Evolutionary conservation across 2,329 filamentous ascomycete species (phyloP), one percentile per base, ranked within the genome.

Genomic region (Lecanicillium sp.): DNA sequence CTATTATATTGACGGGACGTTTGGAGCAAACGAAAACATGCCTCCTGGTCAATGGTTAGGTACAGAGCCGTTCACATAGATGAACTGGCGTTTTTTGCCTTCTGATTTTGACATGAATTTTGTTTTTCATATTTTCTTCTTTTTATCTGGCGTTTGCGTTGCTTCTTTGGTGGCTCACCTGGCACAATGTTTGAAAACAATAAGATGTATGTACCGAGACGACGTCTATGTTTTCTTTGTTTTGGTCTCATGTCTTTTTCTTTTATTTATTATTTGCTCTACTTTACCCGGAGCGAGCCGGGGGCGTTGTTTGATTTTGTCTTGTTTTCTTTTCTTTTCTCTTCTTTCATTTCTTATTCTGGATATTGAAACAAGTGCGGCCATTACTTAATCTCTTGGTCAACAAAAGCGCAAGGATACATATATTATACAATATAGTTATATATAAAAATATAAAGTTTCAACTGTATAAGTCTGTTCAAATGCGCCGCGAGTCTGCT

Each of bases 1-100:
- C 51, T 66, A 64, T 39, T 70, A 70, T 47, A 64, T 73, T 20
- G 62, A 70, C 32, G 71, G 70, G 2, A 58, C 63, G 2, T 26
- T 23, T 40, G 37, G 10, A 14, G 19, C 17, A 6, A 40, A 57
- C 53, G 3, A 15, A 11, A n/a, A 14, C 20, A 26, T 40, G 37
- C 19, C 5, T 5, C 11, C 37, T 4, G 37, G n/a, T n/a, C n/a
- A 23, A 14, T 40, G 37, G 37, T 15, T 40, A n/a, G n/a, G n/a
- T n/a, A n/a, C n/a, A n/a, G n/a, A n/a, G n/a, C n/a, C n/a, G n/a
- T n/a, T n/a, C n/a, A n/a, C n/a, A n/a, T n/a, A n/a, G n/a, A n/a
- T n/a, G n/a, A n/a, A n/a, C n/a, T n/a, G n/a, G n/a, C n/a, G n/a
- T n/a, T n/a, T n/a, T n/a, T 35, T 35, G 17, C 7, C 12, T n/a